Evolutionary conservation across 2,329 filamentous ascomycete species (phyloP).

Genomic region (Apiospora arundinis): DNA sequence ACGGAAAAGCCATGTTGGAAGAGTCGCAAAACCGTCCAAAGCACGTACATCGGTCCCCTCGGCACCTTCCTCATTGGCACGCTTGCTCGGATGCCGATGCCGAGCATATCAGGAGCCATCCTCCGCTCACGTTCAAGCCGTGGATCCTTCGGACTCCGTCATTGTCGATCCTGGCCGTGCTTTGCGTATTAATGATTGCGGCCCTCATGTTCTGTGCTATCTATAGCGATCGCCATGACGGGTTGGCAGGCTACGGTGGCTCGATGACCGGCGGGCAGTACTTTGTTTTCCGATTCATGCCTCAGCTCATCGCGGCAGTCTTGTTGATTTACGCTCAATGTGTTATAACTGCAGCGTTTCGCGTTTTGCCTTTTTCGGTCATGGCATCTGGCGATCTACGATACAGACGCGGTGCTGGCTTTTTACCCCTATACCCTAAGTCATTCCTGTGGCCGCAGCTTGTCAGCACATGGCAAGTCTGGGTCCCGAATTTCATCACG

Average conservation of each 20-base stretch:
- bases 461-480: constrained; percentile 70
- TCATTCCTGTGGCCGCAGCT: constrained; percentile 68
- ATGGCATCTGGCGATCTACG: constrained; percentile 70
- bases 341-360: constrained; percentile 75
- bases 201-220: constrained; percentile 76
- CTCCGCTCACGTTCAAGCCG: constrained; percentile 73
- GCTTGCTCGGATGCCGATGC: constrained; percentile 38
- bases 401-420: constrained; percentile 69
- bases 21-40: constrained; percentile 21
- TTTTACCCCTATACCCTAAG: constrained; percentile 71
- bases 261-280: constrained; percentile 75
- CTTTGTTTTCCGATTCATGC: constrained; percentile 86
- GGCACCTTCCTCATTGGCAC: constrained; percentile 40
- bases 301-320: constrained; percentile 74
- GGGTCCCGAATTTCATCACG: constrained; percentile 69
- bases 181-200: constrained; percentile 73
- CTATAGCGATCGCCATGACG: constrained; percentile 67
- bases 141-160: constrained; percentile 71
- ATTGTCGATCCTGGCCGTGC: constrained; percentile 63
- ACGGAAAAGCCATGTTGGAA: constrained; percentile 13
- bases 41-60: constrained; percentile 29
- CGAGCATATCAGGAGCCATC: constrained; percentile 45
- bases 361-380: constrained; percentile 78
- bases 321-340: constrained; percentile 80
- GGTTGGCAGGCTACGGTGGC: constrained; percentile 71